phyloP scores from a whole-genome alignment of 192 early-diverging fungal species.

The Cetraspora pellucida region DNA sequence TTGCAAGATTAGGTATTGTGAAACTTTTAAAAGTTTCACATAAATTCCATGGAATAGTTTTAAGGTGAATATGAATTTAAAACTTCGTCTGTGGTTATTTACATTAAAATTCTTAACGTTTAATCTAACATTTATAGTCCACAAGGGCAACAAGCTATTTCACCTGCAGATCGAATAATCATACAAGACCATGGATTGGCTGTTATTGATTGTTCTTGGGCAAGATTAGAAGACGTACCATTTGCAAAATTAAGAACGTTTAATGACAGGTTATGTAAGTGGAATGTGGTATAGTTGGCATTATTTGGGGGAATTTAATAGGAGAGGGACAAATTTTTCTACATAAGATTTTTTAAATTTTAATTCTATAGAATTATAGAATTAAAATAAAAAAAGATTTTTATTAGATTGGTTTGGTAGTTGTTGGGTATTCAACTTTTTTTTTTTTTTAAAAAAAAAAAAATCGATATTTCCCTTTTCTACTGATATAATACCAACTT shows the following conservation, averaged over 20 bases:
- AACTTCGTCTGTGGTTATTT: neutral
- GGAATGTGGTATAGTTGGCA: neutral
- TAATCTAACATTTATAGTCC: conserved; percentile 54
- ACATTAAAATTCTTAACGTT: neutral
- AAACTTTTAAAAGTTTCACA: conserved; percentile 79
- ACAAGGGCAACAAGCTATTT: conserved; percentile 83
- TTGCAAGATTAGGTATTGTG: conserved; percentile 80
- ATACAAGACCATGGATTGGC: conserved; percentile 78
- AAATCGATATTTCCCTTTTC: too few relatives aligned
- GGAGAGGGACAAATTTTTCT: too few relatives aligned
- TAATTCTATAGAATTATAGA: too few relatives aligned
- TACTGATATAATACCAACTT: too few relatives aligned
- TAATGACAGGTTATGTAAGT: conserved; percentile 82
- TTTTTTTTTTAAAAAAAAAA: too few relatives aligned
- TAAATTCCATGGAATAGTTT: conserved; percentile 88
- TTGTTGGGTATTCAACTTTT: too few relatives aligned
- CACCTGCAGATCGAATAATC: conserved; percentile 79
- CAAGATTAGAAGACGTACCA: conserved; percentile 90
- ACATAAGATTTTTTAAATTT: too few relatives aligned
- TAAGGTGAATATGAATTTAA: conserved; percentile 52
- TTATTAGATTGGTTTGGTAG: too few relatives aligned
- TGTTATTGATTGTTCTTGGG: conserved; percentile 99
- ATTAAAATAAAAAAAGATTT: too few relatives aligned
- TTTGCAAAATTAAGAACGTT: conserved; percentile 83
- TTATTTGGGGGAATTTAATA: neutral